Evolutionary conservation across 306 rosid genomes (phyloP).

Genomic region (Rubus idaeus): DNA sequence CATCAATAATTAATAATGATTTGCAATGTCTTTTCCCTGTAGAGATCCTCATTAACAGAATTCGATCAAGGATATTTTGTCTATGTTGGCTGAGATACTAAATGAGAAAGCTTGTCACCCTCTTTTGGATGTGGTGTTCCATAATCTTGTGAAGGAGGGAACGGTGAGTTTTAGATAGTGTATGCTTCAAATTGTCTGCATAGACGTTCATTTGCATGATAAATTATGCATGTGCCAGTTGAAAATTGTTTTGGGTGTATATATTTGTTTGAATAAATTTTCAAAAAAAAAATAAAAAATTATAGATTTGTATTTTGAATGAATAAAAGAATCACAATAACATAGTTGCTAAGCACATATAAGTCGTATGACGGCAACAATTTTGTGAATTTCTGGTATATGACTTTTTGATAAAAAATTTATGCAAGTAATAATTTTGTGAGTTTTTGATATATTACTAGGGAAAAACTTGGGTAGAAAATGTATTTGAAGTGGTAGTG

Average conservation of each 20-base stretch:
- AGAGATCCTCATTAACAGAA: slow-evolving; percentile 69
- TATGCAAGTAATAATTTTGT: too few relatives aligned
- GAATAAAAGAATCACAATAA: too few relatives aligned
- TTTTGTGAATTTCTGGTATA: too few relatives aligned
- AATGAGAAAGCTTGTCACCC: slow-evolving; percentile 66
- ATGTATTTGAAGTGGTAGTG: too few relatives aligned
- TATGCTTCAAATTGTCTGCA: background rate
- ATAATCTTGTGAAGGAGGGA: slow-evolving; percentile 63
- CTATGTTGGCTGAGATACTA: slow-evolving; percentile 54
- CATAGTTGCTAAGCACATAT: too few relatives aligned
- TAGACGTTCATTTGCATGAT: background rate
- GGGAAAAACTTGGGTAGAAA: too few relatives aligned
- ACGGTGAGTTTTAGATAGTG: slow-evolving; percentile 42
- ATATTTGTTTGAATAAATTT: too few relatives aligned
- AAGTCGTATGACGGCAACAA: too few relatives aligned
- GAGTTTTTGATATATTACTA: too few relatives aligned
- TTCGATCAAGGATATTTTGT: slow-evolving; percentile 58
- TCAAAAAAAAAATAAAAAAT: too few relatives aligned
- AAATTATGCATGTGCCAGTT: background rate
- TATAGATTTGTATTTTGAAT: too few relatives aligned
- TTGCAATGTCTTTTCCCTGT: slow-evolving; percentile 11
- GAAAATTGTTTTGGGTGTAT: background rate
- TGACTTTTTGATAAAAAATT: too few relatives aligned
- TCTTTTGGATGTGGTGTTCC: slow-evolving; percentile 72
- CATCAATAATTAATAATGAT: slow-evolving; percentile 17